A percentile compares a stretch with the other conserved stretches of the same genome.
Evolutionary conservation across 768 basidiomycete species (phyloP).

Genomic region (Leccinum pellstonianum): DNA sequence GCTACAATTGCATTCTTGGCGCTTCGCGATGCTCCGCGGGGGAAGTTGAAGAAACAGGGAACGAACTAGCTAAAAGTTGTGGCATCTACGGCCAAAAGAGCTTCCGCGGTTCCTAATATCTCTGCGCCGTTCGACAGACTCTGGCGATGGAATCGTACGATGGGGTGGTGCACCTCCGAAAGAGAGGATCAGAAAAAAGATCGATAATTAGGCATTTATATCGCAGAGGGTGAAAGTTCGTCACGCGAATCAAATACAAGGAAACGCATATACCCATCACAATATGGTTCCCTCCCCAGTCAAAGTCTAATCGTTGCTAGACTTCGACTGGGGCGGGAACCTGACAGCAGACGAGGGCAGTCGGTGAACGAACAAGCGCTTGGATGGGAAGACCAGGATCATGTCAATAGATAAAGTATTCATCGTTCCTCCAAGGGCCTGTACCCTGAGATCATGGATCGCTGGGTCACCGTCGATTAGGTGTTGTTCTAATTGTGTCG

Average conservation of each 20-base stretch:
- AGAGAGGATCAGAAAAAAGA: not conserved
- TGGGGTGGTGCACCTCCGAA: not conserved
- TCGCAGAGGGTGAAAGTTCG: not conserved
- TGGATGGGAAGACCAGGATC: too few relatives aligned
- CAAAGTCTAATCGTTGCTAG: not conserved
- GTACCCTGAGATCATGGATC: too few relatives aligned
- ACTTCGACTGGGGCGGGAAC: not conserved
- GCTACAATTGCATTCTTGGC: not conserved
- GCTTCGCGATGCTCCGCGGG: not conserved
- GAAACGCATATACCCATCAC: not conserved
- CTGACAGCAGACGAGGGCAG: not conserved
- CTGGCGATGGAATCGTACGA: too few relatives aligned
- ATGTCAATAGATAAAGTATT: too few relatives aligned
- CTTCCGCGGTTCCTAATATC: too few relatives aligned
- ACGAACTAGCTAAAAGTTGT: too few relatives aligned
- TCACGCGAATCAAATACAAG: not conserved
- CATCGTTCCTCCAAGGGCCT: too few relatives aligned
- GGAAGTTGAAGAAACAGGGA: not conserved
- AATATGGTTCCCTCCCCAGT: not conserved
- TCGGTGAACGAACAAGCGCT: too few relatives aligned
- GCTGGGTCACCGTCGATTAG: too few relatives aligned
- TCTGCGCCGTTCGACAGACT: too few relatives aligned
- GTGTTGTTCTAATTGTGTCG: too few relatives aligned
- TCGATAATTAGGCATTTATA: not conserved
- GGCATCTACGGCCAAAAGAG: not conserved